Evolutionary conservation across 768 basidiomycete species (phyloP), one percentile per base, ranked within the genome.

Genomic region (Dendrothele bispora): DNA sequence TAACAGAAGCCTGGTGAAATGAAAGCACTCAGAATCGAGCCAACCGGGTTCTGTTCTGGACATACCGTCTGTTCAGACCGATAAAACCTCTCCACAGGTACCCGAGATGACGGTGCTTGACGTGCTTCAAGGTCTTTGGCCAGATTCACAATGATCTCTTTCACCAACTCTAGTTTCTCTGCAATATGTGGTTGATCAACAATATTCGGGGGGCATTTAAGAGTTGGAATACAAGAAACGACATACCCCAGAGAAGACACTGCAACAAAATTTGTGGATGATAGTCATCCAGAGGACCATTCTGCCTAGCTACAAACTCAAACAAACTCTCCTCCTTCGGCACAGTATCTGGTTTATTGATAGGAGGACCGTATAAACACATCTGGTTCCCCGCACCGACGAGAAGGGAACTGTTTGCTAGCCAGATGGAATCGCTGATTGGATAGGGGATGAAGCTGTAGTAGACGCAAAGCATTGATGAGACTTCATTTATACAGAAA

Each of bases 221-320:
- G 15, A 24, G 44, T 24, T 7, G 27, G 8, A 46, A 18, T 37
- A 30, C 25, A 14, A 24, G 20, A 30, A 28, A 25, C 18, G 39
- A 61, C 81, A 48, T 55, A 95, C 95, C 87, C 94, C 93, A 95
- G 7, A 97, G 69, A 46, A 98, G 71, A 61, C 92, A 95, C 60
- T 98, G 95, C 11, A 94, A 68, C 15, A 98, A 63, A 78, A 95
- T 86, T 59, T 95, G 91, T 3, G 95, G 95, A 67, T 98, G 92
- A 63, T 91, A 94, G 64, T 97, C 91, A 15, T 83, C 80, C 28
- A 98, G 67, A 3, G 95, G 94, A 0, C 91, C 92, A 61, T 95
- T 94, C 40, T 81, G 76, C 48, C 83, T 68, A 5, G 88, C 90
- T 28, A 94, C 90, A 57, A 88, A 76, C 57, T 91, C 88, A 48